Conservation (phyloP, 83 land plant species). For the Picea engelmannii region DNA sequence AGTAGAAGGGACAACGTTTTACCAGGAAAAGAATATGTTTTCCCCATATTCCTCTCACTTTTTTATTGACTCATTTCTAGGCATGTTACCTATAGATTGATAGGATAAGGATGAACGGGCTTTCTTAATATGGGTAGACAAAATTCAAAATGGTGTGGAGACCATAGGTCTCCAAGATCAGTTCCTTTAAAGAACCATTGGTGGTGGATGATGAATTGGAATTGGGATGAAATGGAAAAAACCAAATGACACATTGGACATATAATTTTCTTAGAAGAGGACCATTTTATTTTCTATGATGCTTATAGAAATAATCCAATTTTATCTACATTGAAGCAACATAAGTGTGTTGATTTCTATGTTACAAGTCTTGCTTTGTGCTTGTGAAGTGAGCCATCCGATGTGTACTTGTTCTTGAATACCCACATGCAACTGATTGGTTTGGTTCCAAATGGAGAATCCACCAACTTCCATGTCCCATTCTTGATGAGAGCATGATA, state of each 20-base stretch:
- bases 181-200: slow-evolving; percentile 98
- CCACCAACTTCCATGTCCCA: too few relatives aligned
- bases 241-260: slow-evolving; percentile 56
- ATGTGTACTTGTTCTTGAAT: slow-evolving; percentile 29
- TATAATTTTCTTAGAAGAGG: slow-evolving; percentile 92
- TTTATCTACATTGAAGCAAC: slow-evolving; percentile 48
- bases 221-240: slow-evolving; percentile 94
- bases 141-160: slow-evolving; percentile 89
- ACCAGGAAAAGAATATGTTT: slow-evolving; percentile 94
- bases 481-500: too few relatives aligned
- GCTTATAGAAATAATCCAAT: slow-evolving; percentile 80
- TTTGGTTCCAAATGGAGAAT: too few relatives aligned
- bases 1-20: slow-evolving; percentile 73
- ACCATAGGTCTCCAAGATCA: slow-evolving; percentile 74
- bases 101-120: slow-evolving; percentile 55
- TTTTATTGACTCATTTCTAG: slow-evolving; percentile 80
- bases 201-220: slow-evolving; percentile 99
- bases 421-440: too few relatives aligned
- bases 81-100: slow-evolving; percentile 69
- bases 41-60: slow-evolving; percentile 96
- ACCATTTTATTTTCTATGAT: slow-evolving; percentile 85
- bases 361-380: slow-evolving; percentile 67
- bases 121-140: slow-evolving; percentile 49
- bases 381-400: slow-evolving; percentile 37
- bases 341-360: slow-evolving; percentile 80